Evolutionary conservation across 176 grass and related monocot genomes (phyloP).

Genomic region (Carex cristatella): DNA sequence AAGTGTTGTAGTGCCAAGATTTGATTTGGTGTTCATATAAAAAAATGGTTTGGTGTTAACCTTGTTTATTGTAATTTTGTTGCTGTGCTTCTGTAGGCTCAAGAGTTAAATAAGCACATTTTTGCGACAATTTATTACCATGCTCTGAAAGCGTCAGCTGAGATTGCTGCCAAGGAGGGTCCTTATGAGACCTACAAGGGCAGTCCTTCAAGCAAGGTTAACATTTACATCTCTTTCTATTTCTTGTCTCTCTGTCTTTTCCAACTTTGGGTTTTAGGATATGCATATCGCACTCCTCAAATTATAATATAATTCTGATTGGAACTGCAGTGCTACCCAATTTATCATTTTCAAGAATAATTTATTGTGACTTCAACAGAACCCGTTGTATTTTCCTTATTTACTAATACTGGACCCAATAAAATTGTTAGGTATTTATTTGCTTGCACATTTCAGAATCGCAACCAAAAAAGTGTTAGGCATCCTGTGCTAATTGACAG

Average conservation of each 20-base stretch:
- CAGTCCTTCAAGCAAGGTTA: slow-evolving; percentile 89
- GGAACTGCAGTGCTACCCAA: background rate
- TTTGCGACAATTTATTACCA: slow-evolving; percentile 93
- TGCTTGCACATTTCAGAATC: background rate
- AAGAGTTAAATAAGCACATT: slow-evolving; percentile 84
- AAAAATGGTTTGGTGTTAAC: background rate
- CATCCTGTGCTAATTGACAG: background rate
- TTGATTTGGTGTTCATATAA: background rate
- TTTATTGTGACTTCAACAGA: background rate
- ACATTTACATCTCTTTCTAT: background rate
- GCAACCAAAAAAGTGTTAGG: background rate
- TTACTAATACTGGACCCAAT: background rate
- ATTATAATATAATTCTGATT: background rate
- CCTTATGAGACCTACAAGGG: slow-evolving; percentile 92
- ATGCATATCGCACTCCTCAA: background rate
- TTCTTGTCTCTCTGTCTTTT: background rate
- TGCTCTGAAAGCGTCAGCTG: slow-evolving; percentile 78
- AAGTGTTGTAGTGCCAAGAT: background rate
- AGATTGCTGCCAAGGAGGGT: slow-evolving; percentile 68
- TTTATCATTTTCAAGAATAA: background rate
- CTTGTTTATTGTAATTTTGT: background rate
- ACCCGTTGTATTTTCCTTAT: background rate
- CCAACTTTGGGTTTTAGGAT: background rate
- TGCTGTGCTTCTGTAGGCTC: slow-evolving; percentile 52
- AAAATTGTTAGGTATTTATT: background rate